phyloP scores from a whole-genome alignment of 2,329 filamentous ascomycete genomes.

The Nectriaceae sp. region DNA sequence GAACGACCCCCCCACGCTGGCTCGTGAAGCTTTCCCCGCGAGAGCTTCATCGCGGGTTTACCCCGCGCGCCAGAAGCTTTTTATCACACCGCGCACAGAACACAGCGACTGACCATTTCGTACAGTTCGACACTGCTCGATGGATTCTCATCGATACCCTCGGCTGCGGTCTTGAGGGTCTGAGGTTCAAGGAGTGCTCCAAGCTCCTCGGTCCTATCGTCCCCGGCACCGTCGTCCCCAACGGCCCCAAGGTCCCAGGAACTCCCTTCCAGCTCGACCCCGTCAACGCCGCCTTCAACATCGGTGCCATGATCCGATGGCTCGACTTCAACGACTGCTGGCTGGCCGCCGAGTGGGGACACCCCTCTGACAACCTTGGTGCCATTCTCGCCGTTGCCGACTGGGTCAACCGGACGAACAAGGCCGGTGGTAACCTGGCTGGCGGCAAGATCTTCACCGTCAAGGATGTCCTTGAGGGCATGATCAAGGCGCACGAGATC shows the following conservation, averaged over 20 bases:
- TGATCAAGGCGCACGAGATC: slow-evolving; percentile 99
- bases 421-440: slow-evolving; percentile 74
- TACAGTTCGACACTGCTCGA: slow-evolving; percentile 88
- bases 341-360: slow-evolving; percentile 98
- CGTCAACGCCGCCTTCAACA: slow-evolving; percentile 96
- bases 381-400: slow-evolving; percentile 96
- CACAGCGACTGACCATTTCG: slow-evolving; percentile 10
- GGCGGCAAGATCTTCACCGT: slow-evolving; percentile 87
- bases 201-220: slow-evolving; percentile 94
- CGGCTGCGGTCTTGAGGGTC: slow-evolving; percentile 92
- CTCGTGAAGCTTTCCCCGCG: neutral
- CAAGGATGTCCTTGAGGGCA: slow-evolving; percentile 88
- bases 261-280: slow-evolving; percentile 95
- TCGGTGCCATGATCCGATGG: slow-evolving; percentile 98
- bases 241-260: slow-evolving; percentile 87
- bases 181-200: slow-evolving; percentile 93
- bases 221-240: slow-evolving; percentile 85
- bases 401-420: slow-evolving; percentile 92
- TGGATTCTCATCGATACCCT: slow-evolving; percentile 97
- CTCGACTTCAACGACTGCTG: slow-evolving; percentile 99
- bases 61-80: slow-evolving; percentile 17
- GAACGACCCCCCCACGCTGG: neutral
- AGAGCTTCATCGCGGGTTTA: slow-evolving; percentile 6
- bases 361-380: slow-evolving; percentile 96
- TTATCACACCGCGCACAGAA: no score